These are phyloP conservation scores for Eucalyptus shirleyi DNA, from an alignment of 345 rosid genomes.

Conservation along the genomic window DNA sequence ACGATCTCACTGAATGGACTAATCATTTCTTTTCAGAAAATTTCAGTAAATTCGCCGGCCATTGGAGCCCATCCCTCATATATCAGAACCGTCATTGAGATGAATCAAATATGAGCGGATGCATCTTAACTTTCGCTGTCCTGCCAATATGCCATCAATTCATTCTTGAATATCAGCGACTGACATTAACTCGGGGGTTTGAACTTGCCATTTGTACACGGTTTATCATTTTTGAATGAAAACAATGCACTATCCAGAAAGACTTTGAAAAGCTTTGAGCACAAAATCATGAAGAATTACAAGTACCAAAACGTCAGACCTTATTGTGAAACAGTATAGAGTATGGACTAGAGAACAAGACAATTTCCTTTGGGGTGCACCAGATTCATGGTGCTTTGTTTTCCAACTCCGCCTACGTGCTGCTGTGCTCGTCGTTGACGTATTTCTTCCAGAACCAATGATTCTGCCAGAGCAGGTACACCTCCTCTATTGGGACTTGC, in stretches of 20 bases:
- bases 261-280: not conserved
- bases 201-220: not conserved
- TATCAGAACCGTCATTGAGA: not conserved
- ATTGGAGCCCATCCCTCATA: not conserved
- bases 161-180: not conserved
- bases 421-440: conserved; percentile 2
- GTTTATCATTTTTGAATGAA: not conserved
- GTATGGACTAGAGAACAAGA: not conserved
- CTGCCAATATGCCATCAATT: not conserved
- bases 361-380: not conserved
- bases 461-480: conserved; percentile 54
- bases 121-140: not conserved
- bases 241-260: not conserved
- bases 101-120: not conserved
- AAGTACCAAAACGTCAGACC: not conserved
- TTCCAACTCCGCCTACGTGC: not conserved
- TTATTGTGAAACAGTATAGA: not conserved
- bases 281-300: not conserved
- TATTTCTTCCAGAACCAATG: conserved; percentile 83
- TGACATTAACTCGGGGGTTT: not conserved
- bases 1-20: not conserved
- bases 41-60: not conserved
- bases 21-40: not conserved
- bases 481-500: conserved; percentile 82
- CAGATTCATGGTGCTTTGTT: not conserved